phyloP scores from a whole-genome alignment of 2,329 filamentous ascomycete genomes.

The Botrytis elliptica region DNA sequence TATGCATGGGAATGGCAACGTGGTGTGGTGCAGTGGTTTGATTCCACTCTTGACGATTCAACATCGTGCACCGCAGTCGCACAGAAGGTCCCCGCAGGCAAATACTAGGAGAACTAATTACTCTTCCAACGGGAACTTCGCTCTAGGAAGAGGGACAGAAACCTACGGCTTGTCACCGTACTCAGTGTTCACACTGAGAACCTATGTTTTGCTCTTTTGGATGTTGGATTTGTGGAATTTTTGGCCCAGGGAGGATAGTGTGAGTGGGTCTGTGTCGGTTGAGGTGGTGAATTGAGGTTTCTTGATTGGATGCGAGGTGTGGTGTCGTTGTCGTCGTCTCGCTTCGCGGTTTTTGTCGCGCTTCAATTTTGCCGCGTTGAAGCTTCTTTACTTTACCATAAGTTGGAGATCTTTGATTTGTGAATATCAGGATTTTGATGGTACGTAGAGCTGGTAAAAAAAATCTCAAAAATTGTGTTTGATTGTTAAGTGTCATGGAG shows the following conservation, averaged over 20 bases:
- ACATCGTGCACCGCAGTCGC: neutral
- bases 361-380: neutral
- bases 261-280: constrained; percentile 40
- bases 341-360: neutral
- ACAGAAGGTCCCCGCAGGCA: neutral
- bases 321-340: neutral
- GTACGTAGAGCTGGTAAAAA: neutral
- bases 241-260: constrained; percentile 27
- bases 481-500: neutral
- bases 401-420: neutral
- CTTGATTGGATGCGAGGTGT: neutral
- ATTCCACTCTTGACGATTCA: neutral
- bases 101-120: neutral
- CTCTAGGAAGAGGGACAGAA: neutral
- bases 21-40: constrained; percentile 5
- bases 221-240: neutral
- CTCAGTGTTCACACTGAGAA: neutral
- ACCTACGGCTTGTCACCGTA: neutral
- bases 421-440: fast-evolving
- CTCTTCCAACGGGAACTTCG: neutral
- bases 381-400: neutral
- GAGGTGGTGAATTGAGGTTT: constrained; percentile 35
- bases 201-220: neutral
- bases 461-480: neutral
- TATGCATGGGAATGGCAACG: neutral